phyloP scores from a whole-genome alignment of 2,329 filamentous ascomycete genomes.

The Ampelomyces quisqualis region DNA sequence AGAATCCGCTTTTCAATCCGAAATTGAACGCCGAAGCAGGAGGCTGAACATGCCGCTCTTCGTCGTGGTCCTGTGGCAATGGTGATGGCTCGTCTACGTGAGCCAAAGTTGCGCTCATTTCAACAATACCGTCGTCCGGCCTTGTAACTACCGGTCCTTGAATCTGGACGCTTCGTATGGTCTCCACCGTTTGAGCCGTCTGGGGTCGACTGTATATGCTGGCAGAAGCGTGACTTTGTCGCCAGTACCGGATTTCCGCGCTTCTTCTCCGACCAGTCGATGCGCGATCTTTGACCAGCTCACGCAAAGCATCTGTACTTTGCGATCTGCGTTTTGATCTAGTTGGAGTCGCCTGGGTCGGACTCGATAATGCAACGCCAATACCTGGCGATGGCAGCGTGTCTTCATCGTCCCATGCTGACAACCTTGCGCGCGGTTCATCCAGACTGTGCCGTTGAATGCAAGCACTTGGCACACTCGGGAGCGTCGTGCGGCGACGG shows the following conservation, averaged over 20 bases:
- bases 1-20: slow-evolving; percentile 32
- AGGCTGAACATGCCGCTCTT: slow-evolving; percentile 10
- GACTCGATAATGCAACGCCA: slow-evolving; percentile 41
- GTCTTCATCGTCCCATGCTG: slow-evolving; percentile 33
- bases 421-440: slow-evolving; percentile 23
- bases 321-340: slow-evolving; percentile 39
- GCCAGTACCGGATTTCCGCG: slow-evolving; percentile 42
- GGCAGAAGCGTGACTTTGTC: slow-evolving; percentile 35
- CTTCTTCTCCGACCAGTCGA: slow-evolving; percentile 33
- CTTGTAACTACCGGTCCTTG: slow-evolving; percentile 24
- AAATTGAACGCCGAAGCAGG: slow-evolving; percentile 42
- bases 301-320: slow-evolving; percentile 42
- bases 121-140: slow-evolving; percentile 20
- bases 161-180: slow-evolving; percentile 27
- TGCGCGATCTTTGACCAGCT: slow-evolving; percentile 28
- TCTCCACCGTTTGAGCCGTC: slow-evolving; percentile 37
- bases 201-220: slow-evolving; percentile 40
- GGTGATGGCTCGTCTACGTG: slow-evolving; percentile 19
- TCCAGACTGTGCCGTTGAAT: slow-evolving; percentile 33
- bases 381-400: slow-evolving; percentile 34
- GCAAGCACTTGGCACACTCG: slow-evolving; percentile 29
- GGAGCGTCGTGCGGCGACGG: slow-evolving; percentile 40
- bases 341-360: slow-evolving; percentile 20
- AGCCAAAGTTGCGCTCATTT: slow-evolving; percentile 29
- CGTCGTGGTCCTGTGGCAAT: slow-evolving; percentile 7